phyloP scores from a whole-genome alignment of 2,329 filamentous ascomycete species.

The Aureobasidium sp. region DNA sequence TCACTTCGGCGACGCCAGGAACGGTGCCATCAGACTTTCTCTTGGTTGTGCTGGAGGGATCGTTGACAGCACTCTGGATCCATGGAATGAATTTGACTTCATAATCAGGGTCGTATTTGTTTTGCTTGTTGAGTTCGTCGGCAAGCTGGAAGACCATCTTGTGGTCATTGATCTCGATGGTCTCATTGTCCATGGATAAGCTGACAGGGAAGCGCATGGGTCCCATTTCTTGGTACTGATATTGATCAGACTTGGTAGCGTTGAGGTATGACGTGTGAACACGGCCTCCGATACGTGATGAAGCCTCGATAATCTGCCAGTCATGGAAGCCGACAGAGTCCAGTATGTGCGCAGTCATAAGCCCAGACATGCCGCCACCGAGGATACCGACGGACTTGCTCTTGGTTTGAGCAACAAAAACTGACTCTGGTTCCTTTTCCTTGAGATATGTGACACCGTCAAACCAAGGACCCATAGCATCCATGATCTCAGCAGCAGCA shows the following conservation, averaged over 20 bases:
- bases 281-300: slow-evolving; percentile 54
- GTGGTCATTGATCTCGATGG: slow-evolving; percentile 52
- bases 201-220: slow-evolving; percentile 58
- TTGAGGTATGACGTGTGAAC: slow-evolving; percentile 58
- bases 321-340: slow-evolving; percentile 52
- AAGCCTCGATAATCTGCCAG: slow-evolving; percentile 56
- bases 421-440: slow-evolving; percentile 46
- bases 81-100: slow-evolving; percentile 57
- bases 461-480: slow-evolving; percentile 57
- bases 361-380: slow-evolving; percentile 58
- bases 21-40: slow-evolving; percentile 47
- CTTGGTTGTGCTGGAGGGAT: slow-evolving; percentile 43
- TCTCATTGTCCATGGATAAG: slow-evolving; percentile 48
- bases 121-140: slow-evolving; percentile 53
- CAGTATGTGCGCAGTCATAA: slow-evolving; percentile 50
- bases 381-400: slow-evolving; percentile 55
- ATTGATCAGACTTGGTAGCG: slow-evolving; percentile 51
- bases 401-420: slow-evolving; percentile 50
- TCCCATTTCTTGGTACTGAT: slow-evolving; percentile 62
- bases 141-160: slow-evolving; percentile 59
- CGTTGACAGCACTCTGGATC: slow-evolving; percentile 52
- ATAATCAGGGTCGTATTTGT: slow-evolving; percentile 42
- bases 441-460: slow-evolving; percentile 55
- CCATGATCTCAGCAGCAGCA: slow-evolving; percentile 43
- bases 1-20: slow-evolving; percentile 45